Conservation (phyloP, 2,329 filamentous ascomycete species). For the Claviceps sp. region DNA sequence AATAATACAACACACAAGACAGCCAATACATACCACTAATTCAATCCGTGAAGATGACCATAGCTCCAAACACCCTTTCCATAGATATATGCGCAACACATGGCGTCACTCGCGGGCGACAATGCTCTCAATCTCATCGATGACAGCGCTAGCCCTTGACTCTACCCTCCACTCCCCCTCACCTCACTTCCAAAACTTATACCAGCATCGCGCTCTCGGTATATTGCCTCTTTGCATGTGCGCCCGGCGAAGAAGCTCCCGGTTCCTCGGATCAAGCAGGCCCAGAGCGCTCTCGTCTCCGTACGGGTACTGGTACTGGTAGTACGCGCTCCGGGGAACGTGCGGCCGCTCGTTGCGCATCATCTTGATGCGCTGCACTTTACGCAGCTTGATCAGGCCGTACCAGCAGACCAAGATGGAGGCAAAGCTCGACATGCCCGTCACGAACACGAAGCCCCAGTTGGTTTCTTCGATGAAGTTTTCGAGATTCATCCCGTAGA, state of each 20-base stretch:
- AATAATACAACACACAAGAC: no score
- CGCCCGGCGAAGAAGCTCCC: constrained; percentile 39
- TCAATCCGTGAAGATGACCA: no score
- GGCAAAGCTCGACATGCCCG: constrained; percentile 54
- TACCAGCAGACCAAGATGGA: constrained; percentile 70
- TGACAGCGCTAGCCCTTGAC: no score
- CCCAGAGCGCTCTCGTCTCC: constrained; percentile 35
- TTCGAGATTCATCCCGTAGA: constrained; percentile 99
- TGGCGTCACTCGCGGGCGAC: no score
- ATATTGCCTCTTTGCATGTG: constrained; percentile 33
- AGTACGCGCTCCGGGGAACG: constrained; percentile 25
- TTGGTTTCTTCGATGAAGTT: constrained; percentile 95
- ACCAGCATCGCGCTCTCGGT: constrained; percentile 21
- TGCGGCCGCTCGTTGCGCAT: constrained; percentile 33
- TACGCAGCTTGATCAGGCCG: constrained; percentile 69
- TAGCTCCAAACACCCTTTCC: no score
- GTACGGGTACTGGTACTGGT: constrained; percentile 14
- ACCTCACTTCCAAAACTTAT: constrained; percentile 6
- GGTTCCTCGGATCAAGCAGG: constrained; percentile 38
- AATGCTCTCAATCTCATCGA: no score
- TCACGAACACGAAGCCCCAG: constrained; percentile 71
- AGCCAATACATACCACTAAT: no score
- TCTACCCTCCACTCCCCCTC: background rate
- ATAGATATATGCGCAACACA: no score
- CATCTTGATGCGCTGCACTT: constrained; percentile 83